phyloP scores from a whole-genome alignment of 768 basidiomycete species.

The Amanita rubescens region DNA sequence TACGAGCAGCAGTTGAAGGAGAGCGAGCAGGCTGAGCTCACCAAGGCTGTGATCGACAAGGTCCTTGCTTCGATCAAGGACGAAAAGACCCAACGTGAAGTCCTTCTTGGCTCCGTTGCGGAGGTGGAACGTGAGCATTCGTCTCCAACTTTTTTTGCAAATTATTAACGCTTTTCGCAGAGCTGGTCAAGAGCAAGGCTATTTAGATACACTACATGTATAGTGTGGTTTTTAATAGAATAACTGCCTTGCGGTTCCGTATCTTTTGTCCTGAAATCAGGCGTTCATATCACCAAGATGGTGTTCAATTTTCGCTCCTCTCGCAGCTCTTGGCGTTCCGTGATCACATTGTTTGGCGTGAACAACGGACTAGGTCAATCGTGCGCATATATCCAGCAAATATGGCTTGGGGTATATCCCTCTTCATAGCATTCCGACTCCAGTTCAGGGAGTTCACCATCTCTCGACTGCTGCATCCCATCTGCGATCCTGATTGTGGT shows the following conservation, averaged over 20 bases:
- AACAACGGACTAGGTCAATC: no score
- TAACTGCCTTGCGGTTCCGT: no score
- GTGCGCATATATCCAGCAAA: no score
- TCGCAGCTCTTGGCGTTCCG: no score
- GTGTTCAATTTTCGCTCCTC: no score
- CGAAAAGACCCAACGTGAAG: constrained; percentile 84
- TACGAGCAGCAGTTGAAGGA: constrained; percentile 97
- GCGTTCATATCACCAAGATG: not conserved
- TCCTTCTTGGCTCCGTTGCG: constrained; percentile 68
- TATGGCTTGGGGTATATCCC: no score
- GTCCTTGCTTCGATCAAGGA: constrained; percentile 79
- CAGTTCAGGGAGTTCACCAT: no score
- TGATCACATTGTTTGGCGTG: no score
- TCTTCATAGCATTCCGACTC: no score
- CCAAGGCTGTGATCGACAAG: constrained; percentile 81
- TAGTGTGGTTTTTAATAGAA: not conserved
- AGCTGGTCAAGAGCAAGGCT: constrained; percentile 86
- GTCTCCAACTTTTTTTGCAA: not conserved
- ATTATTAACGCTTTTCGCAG: constrained; percentile 29
- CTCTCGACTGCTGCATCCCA: no score
- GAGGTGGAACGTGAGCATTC: constrained; percentile 86
- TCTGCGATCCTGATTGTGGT: no score
- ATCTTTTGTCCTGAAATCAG: no score
- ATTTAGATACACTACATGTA: constrained; percentile 46
- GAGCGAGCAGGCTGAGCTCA: constrained; percentile 89